Evolutionary conservation across 2,329 filamentous ascomycete genomes (phyloP).

Genomic region (Fusarium sp.): DNA sequence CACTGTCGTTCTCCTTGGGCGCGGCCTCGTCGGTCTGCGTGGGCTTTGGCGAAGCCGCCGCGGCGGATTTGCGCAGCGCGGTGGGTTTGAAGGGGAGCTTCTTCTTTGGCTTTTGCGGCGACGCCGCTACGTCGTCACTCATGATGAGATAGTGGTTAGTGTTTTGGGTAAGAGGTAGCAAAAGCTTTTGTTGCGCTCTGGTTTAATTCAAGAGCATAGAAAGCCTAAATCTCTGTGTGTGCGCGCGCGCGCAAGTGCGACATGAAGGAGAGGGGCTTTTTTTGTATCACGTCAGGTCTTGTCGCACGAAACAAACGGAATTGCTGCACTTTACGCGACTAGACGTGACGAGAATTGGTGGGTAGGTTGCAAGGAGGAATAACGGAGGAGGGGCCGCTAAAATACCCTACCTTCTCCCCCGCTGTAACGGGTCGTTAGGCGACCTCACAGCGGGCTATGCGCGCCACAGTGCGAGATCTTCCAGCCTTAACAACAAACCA

Average conservation of each 20-base stretch:
- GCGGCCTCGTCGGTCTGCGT: constrained; percentile 23
- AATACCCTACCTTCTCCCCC: constrained; percentile 34
- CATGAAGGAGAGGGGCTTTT: background rate
- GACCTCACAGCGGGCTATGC: constrained; percentile 14
- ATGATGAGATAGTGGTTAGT: constrained; percentile 46
- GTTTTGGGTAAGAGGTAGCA: constrained; percentile 24
- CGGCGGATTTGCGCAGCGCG: constrained; percentile 53
- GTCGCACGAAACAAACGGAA: constrained; percentile 11
- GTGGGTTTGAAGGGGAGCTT: constrained; percentile 68
- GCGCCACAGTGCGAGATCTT: constrained; percentile 45
- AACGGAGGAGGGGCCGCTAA: constrained; percentile 27
- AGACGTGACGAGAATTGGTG: constrained; percentile 20
- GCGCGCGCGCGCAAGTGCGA: background rate
- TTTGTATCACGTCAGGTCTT: background rate
- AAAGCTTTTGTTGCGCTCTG: constrained; percentile 2
- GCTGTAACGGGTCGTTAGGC: constrained; percentile 42
- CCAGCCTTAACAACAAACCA: constrained; percentile 41
- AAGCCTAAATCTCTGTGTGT: background rate
- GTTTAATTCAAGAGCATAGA: constrained; percentile 7
- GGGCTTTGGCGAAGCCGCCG: constrained; percentile 46
- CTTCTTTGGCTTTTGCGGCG: constrained; percentile 53
- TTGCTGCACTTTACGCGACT: constrained; percentile 40
- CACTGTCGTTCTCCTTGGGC: constrained; percentile 47
- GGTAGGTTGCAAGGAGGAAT: constrained; percentile 14
- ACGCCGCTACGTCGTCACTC: constrained; percentile 50